Conservation (phyloP, 345 rosid species). For the Clausena lansium region DNA sequence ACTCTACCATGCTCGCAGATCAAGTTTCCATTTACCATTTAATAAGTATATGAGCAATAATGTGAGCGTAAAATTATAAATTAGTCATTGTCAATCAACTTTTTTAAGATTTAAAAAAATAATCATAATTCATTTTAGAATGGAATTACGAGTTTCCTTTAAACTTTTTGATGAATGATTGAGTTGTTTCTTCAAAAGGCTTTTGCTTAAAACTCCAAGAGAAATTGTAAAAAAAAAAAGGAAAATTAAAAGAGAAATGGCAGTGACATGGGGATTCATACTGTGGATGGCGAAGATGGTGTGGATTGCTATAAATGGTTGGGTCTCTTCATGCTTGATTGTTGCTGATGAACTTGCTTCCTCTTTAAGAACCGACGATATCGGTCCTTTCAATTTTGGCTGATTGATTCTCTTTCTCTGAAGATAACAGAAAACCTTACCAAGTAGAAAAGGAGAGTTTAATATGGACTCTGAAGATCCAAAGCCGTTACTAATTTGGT, state of each 20-base stretch:
- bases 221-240: neutral
- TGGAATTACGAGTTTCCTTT: neutral
- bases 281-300: slow-evolving; percentile 65
- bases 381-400: slow-evolving; percentile 83
- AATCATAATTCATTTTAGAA: neutral
- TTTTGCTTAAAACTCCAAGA: too few species aligned
- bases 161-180: neutral
- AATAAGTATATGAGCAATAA: neutral
- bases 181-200: neutral
- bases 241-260: slow-evolving; percentile 31
- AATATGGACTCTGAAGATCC: neutral
- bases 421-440: neutral
- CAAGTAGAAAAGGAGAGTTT: neutral
- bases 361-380: slow-evolving; percentile 77
- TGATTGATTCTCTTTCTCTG: slow-evolving; percentile 21
- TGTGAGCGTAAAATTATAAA: too few species aligned
- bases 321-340: slow-evolving; percentile 73
- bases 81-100: too few species aligned
- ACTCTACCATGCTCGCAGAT: neutral
- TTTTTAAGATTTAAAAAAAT: too few species aligned
- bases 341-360: slow-evolving; percentile 85
- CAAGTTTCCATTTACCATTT: neutral
- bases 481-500: neutral
- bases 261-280: slow-evolving; percentile 57
- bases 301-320: slow-evolving; percentile 64